A percentile compares a stretch with the other conserved stretches of the same genome.
These are phyloP conservation scores for Davidsoniella virescens DNA, from an alignment of 2,329 filamentous ascomycete species.

Conservation along the genomic window DNA sequence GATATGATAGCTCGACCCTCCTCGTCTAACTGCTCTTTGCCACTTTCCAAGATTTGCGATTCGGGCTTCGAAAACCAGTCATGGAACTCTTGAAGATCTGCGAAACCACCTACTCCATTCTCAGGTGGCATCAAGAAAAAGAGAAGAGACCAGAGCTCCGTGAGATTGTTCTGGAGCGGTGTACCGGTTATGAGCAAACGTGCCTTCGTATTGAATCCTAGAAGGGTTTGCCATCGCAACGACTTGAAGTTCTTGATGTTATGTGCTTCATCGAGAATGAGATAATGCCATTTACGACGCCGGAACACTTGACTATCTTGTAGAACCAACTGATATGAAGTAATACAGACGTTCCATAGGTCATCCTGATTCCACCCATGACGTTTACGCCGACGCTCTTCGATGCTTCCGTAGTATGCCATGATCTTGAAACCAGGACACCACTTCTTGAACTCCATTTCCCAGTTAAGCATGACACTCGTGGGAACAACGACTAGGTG, in stretches of 20 bases:
- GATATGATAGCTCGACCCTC: constrained; percentile 83
- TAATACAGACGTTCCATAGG: constrained; percentile 93
- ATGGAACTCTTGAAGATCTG: constrained; percentile 87
- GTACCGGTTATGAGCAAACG: constrained; percentile 84
- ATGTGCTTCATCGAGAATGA: constrained; percentile 95
- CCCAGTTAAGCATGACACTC: constrained; percentile 98
- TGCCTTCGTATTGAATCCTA: constrained; percentile 82
- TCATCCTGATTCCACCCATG: constrained; percentile 88
- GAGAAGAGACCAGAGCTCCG: constrained; percentile 88
- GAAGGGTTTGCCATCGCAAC: constrained; percentile 85
- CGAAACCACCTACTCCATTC: constrained; percentile 75
- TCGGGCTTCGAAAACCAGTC: constrained; percentile 93
- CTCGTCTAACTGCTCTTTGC: constrained; percentile 82
- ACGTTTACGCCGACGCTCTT: constrained; percentile 81
- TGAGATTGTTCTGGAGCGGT: constrained; percentile 89
- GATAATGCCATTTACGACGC: constrained; percentile 86
- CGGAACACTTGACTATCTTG: constrained; percentile 92
- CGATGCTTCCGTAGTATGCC: constrained; percentile 87
- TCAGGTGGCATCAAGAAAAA: constrained; percentile 94
- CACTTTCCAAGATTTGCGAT: constrained; percentile 89
- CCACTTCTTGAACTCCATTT: constrained; percentile 99
- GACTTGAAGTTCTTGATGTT: constrained; percentile 99
- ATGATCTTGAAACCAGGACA: constrained; percentile 95
- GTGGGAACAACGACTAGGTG: constrained; percentile 94
- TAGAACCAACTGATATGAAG: constrained; percentile 89